phyloP scores from a whole-genome alignment of 2,329 filamentous ascomycete species.

The Leptosphaerulina australis region DNA sequence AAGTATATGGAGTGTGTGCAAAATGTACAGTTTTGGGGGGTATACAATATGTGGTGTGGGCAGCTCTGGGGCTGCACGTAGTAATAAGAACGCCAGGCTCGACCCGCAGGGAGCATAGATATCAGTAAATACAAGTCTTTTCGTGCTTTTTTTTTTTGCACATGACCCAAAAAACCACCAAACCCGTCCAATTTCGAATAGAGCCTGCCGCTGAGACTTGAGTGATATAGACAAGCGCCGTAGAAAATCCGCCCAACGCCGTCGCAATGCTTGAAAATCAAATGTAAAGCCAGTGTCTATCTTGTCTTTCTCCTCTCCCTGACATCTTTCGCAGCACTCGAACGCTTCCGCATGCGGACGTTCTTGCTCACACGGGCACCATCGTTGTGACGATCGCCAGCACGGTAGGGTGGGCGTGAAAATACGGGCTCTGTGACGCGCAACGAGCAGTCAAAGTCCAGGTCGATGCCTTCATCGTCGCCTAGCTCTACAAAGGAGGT shows the following conservation, averaged over 20 bases:
- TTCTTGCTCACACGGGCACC: constrained; percentile 37
- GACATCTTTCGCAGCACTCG: constrained; percentile 16
- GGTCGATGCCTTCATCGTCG: constrained; percentile 44
- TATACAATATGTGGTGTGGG: constrained; percentile 22
- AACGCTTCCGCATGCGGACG: constrained; percentile 43
- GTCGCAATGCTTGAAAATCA: constrained; percentile 35
- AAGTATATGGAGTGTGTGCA: background rate
- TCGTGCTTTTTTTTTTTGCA: background rate
- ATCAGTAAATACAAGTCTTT: background rate
- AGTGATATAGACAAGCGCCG: constrained; percentile 42
- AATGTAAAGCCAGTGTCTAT: constrained; percentile 12
- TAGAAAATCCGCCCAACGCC: constrained; percentile 37
- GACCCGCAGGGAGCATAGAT: constrained; percentile 42
- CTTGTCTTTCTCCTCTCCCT: constrained; percentile 29
- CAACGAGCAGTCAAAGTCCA: constrained; percentile 35
- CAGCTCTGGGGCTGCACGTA: constrained; percentile 22
- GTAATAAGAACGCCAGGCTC: constrained; percentile 37
- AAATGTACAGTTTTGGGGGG: constrained; percentile 8
- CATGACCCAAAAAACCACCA: background rate
- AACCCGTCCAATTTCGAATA: background rate
- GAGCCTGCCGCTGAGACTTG: constrained; percentile 16
- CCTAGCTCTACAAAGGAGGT: constrained; percentile 16
- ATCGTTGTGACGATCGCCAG: constrained; percentile 34
- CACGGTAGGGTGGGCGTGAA: constrained; percentile 33
- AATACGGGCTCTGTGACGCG: constrained; percentile 23